These are phyloP conservation scores for Alternaria arborescens DNA, from an alignment of 2,329 filamentous ascomycete genomes.

Conservation along the genomic window DNA sequence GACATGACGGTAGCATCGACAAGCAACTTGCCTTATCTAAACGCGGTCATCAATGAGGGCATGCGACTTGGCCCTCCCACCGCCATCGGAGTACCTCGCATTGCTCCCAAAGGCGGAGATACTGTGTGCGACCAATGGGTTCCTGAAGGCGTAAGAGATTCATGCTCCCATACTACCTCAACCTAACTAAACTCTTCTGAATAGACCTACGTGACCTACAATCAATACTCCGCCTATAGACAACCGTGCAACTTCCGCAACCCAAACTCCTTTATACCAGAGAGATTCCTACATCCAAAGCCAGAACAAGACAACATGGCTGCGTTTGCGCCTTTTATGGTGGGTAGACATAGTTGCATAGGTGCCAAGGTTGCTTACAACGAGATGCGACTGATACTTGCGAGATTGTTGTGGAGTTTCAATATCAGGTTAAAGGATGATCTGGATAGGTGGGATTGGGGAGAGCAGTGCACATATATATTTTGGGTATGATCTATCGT, in stretches of 20 bases:
- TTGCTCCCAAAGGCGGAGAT: slow-evolving; percentile 34
- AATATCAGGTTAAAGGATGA: slow-evolving; percentile 35
- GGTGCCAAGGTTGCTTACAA: slow-evolving; percentile 41
- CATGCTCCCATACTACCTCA: not conserved
- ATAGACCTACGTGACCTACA: slow-evolving; percentile 41
- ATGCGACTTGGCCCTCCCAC: slow-evolving; percentile 43
- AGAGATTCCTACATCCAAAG: slow-evolving; percentile 40
- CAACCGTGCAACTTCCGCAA: slow-evolving; percentile 37
- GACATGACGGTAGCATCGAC: slow-evolving; percentile 37
- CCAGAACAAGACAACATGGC: slow-evolving; percentile 32
- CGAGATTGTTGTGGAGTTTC: slow-evolving; percentile 53
- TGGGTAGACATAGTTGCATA: slow-evolving; percentile 40
- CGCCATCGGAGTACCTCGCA: slow-evolving; percentile 26
- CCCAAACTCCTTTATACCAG: slow-evolving; percentile 45
- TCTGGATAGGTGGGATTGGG: slow-evolving; percentile 30
- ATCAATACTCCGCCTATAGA: slow-evolving; percentile 40
- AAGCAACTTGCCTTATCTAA: slow-evolving; percentile 33
- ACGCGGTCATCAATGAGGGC: slow-evolving; percentile 50
- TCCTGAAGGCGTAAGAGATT: slow-evolving; percentile 29
- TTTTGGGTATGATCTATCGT: slow-evolving; percentile 25
- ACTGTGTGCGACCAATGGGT: slow-evolving; percentile 35
- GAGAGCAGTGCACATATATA: slow-evolving; percentile 32
- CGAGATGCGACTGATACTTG: slow-evolving; percentile 49
- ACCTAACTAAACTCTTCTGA: not conserved
- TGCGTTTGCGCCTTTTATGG: slow-evolving; percentile 36